phyloP scores from a whole-genome alignment of 371 early-diverging fungal species.

The Polyrhizophydium stewartii region DNA sequence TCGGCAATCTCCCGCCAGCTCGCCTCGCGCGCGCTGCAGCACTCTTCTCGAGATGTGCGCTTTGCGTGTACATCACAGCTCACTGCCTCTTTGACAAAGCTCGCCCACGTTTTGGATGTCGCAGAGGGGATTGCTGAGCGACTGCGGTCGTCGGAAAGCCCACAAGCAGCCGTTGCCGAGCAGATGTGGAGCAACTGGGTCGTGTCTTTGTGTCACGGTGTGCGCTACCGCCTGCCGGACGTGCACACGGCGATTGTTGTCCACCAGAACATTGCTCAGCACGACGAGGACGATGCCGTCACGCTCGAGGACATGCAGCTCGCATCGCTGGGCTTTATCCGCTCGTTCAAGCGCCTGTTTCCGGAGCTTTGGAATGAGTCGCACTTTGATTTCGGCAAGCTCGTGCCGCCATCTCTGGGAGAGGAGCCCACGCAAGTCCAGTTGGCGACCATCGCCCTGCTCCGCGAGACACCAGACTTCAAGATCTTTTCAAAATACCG shows the following conservation, averaged over 20 bases:
- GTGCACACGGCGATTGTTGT: slow-evolving; percentile 60
- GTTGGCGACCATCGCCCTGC: slow-evolving; percentile 11
- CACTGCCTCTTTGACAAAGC: slow-evolving; percentile 52
- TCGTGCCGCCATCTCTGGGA: slow-evolving; percentile 59
- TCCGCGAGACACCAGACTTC: slow-evolving; percentile 58
- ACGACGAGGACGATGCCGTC: slow-evolving; percentile 34
- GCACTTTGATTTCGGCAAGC: slow-evolving; percentile 67
- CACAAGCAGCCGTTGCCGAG: not conserved
- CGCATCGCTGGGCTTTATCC: slow-evolving; percentile 56
- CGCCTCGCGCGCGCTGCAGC: slow-evolving; percentile 62
- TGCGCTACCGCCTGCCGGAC: slow-evolving; percentile 71
- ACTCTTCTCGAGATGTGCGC: slow-evolving; percentile 61
- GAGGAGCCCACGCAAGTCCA: slow-evolving; percentile 42
- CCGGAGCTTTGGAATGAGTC: slow-evolving; percentile 64
- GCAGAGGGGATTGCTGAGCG: not conserved
- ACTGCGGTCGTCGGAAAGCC: not conserved
- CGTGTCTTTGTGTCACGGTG: slow-evolving; percentile 44
- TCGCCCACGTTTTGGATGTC: slow-evolving; percentile 12
- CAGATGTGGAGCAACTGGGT: slow-evolving; percentile 5
- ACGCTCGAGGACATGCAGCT: slow-evolving; percentile 43
- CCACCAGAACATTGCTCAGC: slow-evolving; percentile 30
- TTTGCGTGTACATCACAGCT: slow-evolving; percentile 34
- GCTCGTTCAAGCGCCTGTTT: slow-evolving; percentile 63
- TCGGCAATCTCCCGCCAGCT: slow-evolving; percentile 50
- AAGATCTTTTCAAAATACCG: slow-evolving; percentile 19